phyloP scores from a whole-genome alignment of 2,329 filamentous ascomycete species.

The Epichloe elymi region DNA sequence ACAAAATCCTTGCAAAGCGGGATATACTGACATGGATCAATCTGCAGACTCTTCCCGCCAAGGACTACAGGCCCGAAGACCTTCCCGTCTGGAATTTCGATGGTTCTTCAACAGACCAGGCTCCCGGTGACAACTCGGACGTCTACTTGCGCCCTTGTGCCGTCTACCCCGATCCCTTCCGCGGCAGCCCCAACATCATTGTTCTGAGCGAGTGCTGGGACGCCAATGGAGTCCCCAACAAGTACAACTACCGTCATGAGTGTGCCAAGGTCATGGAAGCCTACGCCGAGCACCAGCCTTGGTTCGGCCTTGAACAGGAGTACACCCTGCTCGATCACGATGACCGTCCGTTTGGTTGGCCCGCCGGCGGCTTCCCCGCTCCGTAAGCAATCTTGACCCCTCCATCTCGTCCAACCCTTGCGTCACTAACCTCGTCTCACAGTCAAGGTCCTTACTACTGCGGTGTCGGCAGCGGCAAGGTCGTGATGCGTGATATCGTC shows the following conservation, averaged over 20 bases:
- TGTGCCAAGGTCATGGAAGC: constrained; percentile 80
- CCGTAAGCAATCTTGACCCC: constrained; percentile 28
- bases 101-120: constrained; percentile 84
- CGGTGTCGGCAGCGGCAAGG: constrained; percentile 93
- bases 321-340: constrained; percentile 69
- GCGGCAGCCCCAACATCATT: constrained; percentile 78
- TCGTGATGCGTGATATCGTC: constrained; percentile 95
- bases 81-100: constrained; percentile 45
- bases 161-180: constrained; percentile 86
- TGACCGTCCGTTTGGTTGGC: constrained; percentile 74
- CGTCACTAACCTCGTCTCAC: constrained; percentile 7
- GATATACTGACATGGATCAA: neutral
- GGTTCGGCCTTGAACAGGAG: constrained; percentile 97
- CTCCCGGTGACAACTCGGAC: constrained; percentile 89
- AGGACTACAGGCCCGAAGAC: constrained; percentile 37
- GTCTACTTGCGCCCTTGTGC: constrained; percentile 89
- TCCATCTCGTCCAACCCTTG: no score
- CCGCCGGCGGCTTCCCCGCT: constrained; percentile 66
- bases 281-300: constrained; percentile 71
- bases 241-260: constrained; percentile 96
- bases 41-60: constrained; percentile 34
- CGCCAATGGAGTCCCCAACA: constrained; percentile 87
- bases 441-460: constrained; percentile 43
- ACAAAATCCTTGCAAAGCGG: neutral
- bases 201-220: constrained; percentile 94